Percentiles rank a stretch among this genome's conserved stretches.
Evolutionary conservation across 129 eudicot species (phyloP).

Genomic region (Lonicera japonica): DNA sequence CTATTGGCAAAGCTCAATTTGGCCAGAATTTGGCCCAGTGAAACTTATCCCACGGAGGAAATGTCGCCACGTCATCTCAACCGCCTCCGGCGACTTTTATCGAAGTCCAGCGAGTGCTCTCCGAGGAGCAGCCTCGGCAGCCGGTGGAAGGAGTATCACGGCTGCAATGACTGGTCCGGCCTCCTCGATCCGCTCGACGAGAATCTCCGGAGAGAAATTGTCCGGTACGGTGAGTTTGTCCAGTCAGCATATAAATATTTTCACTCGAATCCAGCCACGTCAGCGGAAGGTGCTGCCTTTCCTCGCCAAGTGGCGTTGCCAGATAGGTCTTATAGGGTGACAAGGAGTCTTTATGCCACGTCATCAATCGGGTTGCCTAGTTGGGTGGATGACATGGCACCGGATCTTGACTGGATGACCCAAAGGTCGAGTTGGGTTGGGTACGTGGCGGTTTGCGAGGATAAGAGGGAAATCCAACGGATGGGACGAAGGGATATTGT

Average conservation of each 20-base stretch:
- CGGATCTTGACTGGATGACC: constrained; percentile 95
- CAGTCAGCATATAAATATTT: constrained; percentile 90
- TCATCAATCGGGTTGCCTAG: constrained; percentile 71
- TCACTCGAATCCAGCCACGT: constrained; percentile 68
- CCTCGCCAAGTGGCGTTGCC: constrained; percentile 66
- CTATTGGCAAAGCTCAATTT: constrained; percentile 46
- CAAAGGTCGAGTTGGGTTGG: constrained; percentile 85
- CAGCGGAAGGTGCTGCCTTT: constrained; percentile 28
- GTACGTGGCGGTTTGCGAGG: constrained; percentile 92
- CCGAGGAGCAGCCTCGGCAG: constrained; percentile 69
- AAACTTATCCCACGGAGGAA: constrained; percentile 62
- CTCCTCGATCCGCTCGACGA: constrained; percentile 83
- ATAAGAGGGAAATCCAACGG: constrained; percentile 65
- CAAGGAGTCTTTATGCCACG: constrained; percentile 79
- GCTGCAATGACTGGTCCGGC: constrained; percentile 76
- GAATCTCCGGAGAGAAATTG: constrained; percentile 92
- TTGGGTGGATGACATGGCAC: constrained; percentile 91
- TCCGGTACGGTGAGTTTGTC: constrained; percentile 87
- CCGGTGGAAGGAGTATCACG: constrained; percentile 90
- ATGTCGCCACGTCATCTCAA: constrained; percentile 76
- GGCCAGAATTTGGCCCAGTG: constrained; percentile 57
- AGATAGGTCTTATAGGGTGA: constrained; percentile 63
- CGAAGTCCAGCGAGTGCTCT: constrained; percentile 51
- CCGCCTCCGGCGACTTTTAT: constrained; percentile 49
- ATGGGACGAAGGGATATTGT: constrained; percentile 94